Evolutionary conservation across 345 rosid genomes (phyloP).

Genomic region (Aquilaria sinensis): DNA sequence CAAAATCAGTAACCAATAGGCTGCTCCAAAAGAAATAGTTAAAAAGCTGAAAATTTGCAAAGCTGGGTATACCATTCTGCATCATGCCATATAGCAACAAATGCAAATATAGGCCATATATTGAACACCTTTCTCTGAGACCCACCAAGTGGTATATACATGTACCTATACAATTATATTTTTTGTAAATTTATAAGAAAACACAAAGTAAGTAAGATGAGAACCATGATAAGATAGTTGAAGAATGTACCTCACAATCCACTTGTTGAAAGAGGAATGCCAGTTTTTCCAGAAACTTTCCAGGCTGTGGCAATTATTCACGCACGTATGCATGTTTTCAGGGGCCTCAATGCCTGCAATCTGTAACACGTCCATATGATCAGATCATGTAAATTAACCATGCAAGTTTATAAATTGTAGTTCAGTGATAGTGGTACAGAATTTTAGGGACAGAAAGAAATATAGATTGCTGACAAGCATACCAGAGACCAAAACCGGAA

Average conservation of each 20-base stretch:
- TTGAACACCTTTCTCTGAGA: slow-evolving; percentile 74
- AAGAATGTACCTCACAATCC: slow-evolving; percentile 82
- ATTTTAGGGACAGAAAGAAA: no score
- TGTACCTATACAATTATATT: slow-evolving; percentile 45
- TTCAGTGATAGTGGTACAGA: no score
- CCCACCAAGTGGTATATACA: slow-evolving; percentile 97
- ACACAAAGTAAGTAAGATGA: background rate
- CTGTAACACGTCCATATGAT: slow-evolving; percentile 20
- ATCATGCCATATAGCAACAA: slow-evolving; percentile 97
- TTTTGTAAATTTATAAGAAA: slow-evolving; percentile 3
- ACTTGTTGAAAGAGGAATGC: slow-evolving; percentile 97
- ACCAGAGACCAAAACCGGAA: slow-evolving; percentile 98
- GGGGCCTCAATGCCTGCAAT: slow-evolving; percentile 81
- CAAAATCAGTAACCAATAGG: slow-evolving; percentile 17
- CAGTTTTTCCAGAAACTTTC: slow-evolving; percentile 97
- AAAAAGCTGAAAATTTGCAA: background rate
- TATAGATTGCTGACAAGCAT: slow-evolving; percentile 10
- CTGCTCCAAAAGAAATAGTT: slow-evolving; percentile 2
- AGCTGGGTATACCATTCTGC: slow-evolving; percentile 65
- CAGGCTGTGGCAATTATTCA: slow-evolving; percentile 81
- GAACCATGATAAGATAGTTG: slow-evolving; percentile 13
- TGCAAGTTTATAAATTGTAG: no score
- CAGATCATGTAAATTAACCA: no score
- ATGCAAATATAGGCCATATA: slow-evolving; percentile 88
- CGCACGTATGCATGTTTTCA: slow-evolving; percentile 91